Percentiles rank a stretch among this genome's conserved stretches.
Conservation (phyloP, 495 filamentous ascomycete species). For the Xylaria sp. region DNA sequence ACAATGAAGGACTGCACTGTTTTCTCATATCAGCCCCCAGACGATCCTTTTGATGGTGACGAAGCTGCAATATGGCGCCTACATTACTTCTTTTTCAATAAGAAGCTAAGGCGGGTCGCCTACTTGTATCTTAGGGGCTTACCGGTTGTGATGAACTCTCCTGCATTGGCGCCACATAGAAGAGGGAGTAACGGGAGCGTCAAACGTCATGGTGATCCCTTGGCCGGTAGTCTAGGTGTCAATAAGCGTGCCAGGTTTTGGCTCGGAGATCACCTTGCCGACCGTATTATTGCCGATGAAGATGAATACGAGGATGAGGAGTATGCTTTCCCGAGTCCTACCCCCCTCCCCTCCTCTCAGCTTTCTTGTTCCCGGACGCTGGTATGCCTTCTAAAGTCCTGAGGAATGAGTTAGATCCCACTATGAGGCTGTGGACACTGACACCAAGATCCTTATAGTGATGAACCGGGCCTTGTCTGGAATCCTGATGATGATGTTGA, state of each 20-base stretch:
- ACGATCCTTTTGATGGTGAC: constrained; percentile 86
- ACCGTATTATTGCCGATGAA: constrained; percentile 48
- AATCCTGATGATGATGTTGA: constrained; percentile 61
- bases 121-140: constrained; percentile 90
- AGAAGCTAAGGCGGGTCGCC: constrained; percentile 87
- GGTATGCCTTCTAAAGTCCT: neutral
- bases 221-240: constrained; percentile 41
- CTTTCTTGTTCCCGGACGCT: neutral
- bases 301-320: constrained; percentile 53
- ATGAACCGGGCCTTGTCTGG: constrained; percentile 51
- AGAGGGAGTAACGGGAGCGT: constrained; percentile 47
- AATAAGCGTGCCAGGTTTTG: constrained; percentile 83
- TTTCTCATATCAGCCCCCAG: constrained; percentile 84
- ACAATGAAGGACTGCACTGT: constrained; percentile 79
- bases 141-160: constrained; percentile 79
- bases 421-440: neutral
- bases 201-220: constrained; percentile 35
- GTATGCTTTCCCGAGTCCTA: neutral
- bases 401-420: neutral
- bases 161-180: constrained; percentile 46
- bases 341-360: neutral
- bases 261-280: constrained; percentile 70
- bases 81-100: constrained; percentile 98
- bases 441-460: neutral
- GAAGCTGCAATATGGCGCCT: constrained; percentile 92